A percentile compares a stretch with the other conserved stretches of the same genome.
Evolutionary conservation across 257 asterid genomes (phyloP).

Genomic region (Przewalskia tangutica): DNA sequence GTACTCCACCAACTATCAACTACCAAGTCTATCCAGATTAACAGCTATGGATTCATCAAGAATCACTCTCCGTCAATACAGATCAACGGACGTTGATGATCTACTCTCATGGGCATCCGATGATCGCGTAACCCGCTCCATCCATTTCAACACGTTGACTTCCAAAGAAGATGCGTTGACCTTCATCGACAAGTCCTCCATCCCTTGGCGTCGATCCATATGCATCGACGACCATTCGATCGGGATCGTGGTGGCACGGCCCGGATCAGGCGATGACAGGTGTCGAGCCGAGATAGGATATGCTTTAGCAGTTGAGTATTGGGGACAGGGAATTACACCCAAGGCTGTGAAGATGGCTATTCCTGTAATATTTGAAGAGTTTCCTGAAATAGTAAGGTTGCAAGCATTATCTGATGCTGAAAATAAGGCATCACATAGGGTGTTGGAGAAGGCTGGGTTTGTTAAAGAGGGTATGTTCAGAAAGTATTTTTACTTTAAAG

Average conservation of each 20-base stretch:
- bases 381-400: slow-evolving; percentile 28
- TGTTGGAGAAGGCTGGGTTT: slow-evolving; percentile 39
- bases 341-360: slow-evolving; percentile 29
- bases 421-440: slow-evolving; percentile 37
- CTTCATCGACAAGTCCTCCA: slow-evolving; percentile 31
- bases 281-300: slow-evolving; percentile 35
- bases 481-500: slow-evolving; percentile 30
- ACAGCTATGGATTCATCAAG: slow-evolving; percentile 25
- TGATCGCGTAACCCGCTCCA: slow-evolving; percentile 27
- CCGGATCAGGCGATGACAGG: slow-evolving; percentile 27
- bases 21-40: neutral
- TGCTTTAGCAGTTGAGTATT: slow-evolving; percentile 24
- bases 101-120: slow-evolving; percentile 44
- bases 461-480: slow-evolving; percentile 32
- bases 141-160: slow-evolving; percentile 25
- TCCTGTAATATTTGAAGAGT: slow-evolving; percentile 20
- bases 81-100: slow-evolving; percentile 28
- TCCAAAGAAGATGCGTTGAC: slow-evolving; percentile 31
- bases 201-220: slow-evolving; percentile 45
- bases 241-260: slow-evolving; percentile 22
- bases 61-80: slow-evolving; percentile 31
- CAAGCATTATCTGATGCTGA: slow-evolving; percentile 24
- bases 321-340: slow-evolving; percentile 39
- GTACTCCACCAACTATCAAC: too few relatives aligned
- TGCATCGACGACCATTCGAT: slow-evolving; percentile 35